Conservation (phyloP, 768 basidiomycete species). For the Roridomyces roridus region DNA sequence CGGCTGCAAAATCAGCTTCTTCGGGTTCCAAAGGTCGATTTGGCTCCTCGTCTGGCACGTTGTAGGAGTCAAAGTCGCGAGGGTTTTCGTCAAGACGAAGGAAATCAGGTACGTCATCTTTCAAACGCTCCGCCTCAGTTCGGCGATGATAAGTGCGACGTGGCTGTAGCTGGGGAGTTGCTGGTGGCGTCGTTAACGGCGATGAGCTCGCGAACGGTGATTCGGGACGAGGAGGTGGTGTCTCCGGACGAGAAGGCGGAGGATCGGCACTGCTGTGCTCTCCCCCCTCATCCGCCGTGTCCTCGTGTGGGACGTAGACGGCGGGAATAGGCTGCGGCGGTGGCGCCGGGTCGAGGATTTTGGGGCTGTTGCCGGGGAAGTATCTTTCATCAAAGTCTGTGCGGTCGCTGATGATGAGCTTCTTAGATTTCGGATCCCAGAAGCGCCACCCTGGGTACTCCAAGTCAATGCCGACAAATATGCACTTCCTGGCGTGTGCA, state of each 20-base stretch:
- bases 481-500: conserved; percentile 32
- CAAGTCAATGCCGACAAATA: too few relatives aligned
- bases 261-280: background rate
- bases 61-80: too few relatives aligned
- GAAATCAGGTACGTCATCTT: background rate
- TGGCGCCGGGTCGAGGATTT: background rate
- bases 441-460: too few relatives aligned
- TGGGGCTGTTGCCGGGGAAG: conserved; percentile 29
- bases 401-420: conserved; percentile 31
- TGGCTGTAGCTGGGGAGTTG: too few relatives aligned
- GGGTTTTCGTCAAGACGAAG: too few relatives aligned
- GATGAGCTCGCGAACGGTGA: too few relatives aligned
- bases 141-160: background rate
- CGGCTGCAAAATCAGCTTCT: too few relatives aligned
- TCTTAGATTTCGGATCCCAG: conserved; percentile 34
- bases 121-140: background rate
- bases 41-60: too few relatives aligned
- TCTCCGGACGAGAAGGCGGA: background rate
- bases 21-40: too few relatives aligned
- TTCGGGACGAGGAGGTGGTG: background rate
- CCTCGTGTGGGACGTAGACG: background rate
- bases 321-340: too few relatives aligned
- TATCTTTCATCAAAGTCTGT: conserved; percentile 40
- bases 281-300: background rate
- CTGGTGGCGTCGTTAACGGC: too few relatives aligned